Percentiles rank a stretch among this genome's conserved stretches.
Conservation (phyloP, 495 filamentous ascomycete species). For the Penicillium malachiteum region DNA sequence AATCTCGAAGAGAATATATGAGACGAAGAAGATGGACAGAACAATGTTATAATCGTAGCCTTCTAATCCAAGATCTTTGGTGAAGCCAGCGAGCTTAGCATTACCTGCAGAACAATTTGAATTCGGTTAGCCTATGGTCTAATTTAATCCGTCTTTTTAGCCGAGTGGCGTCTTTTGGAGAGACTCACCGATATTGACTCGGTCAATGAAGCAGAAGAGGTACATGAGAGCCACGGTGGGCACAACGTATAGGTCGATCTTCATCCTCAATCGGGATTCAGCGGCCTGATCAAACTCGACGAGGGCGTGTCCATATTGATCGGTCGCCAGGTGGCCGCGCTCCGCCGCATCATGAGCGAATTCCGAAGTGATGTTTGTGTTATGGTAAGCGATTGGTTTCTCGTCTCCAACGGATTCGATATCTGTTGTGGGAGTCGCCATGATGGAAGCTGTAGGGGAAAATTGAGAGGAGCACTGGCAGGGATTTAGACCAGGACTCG, state of each 20-base stretch:
- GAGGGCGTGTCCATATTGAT: slow-evolving; percentile 57
- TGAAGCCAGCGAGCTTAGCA: slow-evolving; percentile 39
- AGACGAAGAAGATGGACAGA: slow-evolving; percentile 67
- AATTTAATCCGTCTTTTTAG: no score
- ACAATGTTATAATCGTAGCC: slow-evolving; percentile 64
- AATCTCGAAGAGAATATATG: slow-evolving; percentile 77
- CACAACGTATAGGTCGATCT: slow-evolving; percentile 49
- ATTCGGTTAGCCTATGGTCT: no score
- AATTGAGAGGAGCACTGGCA: no score
- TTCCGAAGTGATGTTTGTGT: no score
- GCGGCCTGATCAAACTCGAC: slow-evolving; percentile 58
- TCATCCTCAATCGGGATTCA: slow-evolving; percentile 51
- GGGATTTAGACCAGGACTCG: no score
- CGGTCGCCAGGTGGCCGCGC: slow-evolving; percentile 56
- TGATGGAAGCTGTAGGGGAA: no score
- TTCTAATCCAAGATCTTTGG: slow-evolving; percentile 50
- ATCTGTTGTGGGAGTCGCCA: no score
- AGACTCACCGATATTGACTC: slow-evolving; percentile 58
- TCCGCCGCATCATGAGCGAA: no score
- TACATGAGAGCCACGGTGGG: slow-evolving; percentile 50
- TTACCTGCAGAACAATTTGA: slow-evolving; percentile 16
- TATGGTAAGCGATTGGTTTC: no score
- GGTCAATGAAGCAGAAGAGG: slow-evolving; percentile 56
- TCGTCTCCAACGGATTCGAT: no score
- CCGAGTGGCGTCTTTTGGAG: no score